A percentile compares a stretch with the other conserved stretches of the same genome.
phyloP scores from a whole-genome alignment of 1,139 yeast genomes.

The Geotrichum klebahnii region DNA sequence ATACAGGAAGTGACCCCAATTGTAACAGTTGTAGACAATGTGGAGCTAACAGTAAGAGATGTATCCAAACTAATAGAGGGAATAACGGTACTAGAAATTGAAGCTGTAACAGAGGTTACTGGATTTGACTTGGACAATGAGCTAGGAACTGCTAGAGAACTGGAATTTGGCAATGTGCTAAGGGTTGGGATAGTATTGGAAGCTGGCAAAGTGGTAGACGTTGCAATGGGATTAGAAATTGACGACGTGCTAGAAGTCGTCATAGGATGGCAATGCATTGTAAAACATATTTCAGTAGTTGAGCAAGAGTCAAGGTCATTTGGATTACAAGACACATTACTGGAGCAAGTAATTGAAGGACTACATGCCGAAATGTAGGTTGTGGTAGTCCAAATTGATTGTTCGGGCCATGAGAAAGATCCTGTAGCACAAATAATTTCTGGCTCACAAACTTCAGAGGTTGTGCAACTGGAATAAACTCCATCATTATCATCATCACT shows the following conservation, averaged over 20 bases:
- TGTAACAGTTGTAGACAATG: slow-evolving; percentile 26
- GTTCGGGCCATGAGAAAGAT: background rate
- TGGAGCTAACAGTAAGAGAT: slow-evolving; percentile 29
- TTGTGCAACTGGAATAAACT: slow-evolving; percentile 34
- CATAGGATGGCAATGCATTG: slow-evolving; percentile 11
- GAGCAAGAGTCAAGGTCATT: slow-evolving; percentile 6
- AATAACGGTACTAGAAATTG: too few species aligned
- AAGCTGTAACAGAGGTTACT: too few species aligned
- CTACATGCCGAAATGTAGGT: slow-evolving; percentile 6
- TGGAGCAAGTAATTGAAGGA: slow-evolving; percentile 36
- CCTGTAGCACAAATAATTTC: slow-evolving; percentile 42
- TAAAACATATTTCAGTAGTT: slow-evolving; percentile 1
- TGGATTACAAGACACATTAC: slow-evolving; percentile 31
- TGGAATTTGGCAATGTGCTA: too few species aligned
- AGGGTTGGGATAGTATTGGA: too few species aligned
- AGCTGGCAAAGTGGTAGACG: too few species aligned
- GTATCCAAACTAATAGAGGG: too few species aligned
- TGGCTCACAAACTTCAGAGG: slow-evolving; percentile 33
- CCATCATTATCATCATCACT: slow-evolving; percentile 34
- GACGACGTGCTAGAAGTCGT: background rate
- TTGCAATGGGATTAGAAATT: background rate
- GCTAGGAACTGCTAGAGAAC: too few species aligned
- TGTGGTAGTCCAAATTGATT: background rate
- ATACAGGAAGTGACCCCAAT: too few species aligned
- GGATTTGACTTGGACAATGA: too few species aligned